Conservation (phyloP, 768 basidiomycete species). For the Auricularia heimuer region DNA sequence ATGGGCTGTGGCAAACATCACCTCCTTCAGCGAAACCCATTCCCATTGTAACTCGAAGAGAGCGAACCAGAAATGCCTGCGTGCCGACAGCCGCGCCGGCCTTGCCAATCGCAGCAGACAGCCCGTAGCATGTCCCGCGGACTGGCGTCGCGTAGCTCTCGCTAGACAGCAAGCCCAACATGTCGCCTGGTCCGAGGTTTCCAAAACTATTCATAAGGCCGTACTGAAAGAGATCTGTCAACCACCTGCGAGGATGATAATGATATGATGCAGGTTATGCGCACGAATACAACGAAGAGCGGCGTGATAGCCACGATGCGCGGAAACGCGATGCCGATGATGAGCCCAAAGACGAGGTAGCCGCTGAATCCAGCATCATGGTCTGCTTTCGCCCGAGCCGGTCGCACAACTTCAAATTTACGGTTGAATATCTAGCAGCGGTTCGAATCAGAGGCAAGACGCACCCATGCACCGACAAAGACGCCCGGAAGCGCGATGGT, state of each 20-base stretch:
- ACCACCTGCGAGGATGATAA: conserved; percentile 2
- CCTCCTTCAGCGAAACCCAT: not conserved
- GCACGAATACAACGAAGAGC: conserved; percentile 57
- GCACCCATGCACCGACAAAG: conserved; percentile 37
- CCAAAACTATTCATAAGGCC: conserved; percentile 65
- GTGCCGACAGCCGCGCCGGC: conserved; percentile 65
- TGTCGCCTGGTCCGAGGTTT: conserved; percentile 67
- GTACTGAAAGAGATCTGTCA: conserved; percentile 24
- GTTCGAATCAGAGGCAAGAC: conserved; percentile 14
- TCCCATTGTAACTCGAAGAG: not conserved
- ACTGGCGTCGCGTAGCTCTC: conserved; percentile 63
- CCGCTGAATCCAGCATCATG: conserved; percentile 62
- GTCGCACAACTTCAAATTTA: not conserved
- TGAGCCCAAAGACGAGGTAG: conserved; percentile 54
- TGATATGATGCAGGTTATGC: conserved; percentile 12
- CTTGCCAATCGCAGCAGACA: conserved; percentile 60
- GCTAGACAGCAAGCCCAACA: conserved; percentile 55
- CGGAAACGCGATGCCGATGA: conserved; percentile 51
- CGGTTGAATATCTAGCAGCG: not conserved
- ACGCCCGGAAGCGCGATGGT: conserved; percentile 54
- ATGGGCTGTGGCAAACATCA: conserved; percentile 33
- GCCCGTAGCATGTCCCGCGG: conserved; percentile 60
- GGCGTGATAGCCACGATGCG: conserved; percentile 52
- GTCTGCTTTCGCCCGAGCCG: conserved; percentile 14
- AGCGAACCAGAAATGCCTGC: conserved; percentile 40